Evolutionary conservation across 352 stramenopile species (phyloP).

Genomic region (Pythium aquatile): DNA sequence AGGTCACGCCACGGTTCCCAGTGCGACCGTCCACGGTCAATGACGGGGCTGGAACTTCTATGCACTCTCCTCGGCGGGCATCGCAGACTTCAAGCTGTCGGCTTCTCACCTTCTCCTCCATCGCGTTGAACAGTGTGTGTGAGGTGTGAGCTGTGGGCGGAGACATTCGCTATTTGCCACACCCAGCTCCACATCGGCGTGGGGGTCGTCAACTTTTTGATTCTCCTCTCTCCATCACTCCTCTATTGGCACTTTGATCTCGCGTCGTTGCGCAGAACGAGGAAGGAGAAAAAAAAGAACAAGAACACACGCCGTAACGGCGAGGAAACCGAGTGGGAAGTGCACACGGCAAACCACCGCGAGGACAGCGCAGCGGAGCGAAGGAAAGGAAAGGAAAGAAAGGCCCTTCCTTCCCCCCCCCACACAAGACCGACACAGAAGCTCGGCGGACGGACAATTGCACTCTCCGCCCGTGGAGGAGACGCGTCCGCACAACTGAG

Average conservation of each 20-base stretch:
- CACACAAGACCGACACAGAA: not conserved
- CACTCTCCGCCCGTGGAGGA: not conserved
- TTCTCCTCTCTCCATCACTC: not conserved
- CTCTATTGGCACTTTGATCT: not conserved
- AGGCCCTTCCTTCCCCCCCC: too few relatives aligned
- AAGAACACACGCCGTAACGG: conserved; percentile 32
- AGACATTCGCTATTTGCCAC: not conserved
- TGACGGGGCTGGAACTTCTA: conserved; percentile 7
- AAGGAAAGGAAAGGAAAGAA: not conserved
- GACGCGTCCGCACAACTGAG: not conserved
- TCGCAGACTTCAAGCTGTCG: conserved; percentile 24
- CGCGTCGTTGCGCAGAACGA: not conserved
- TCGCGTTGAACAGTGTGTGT: not conserved
- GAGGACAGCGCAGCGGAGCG: not conserved
- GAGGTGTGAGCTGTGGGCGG: not conserved
- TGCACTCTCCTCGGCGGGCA: conserved; percentile 5
- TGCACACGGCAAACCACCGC: too few relatives aligned
- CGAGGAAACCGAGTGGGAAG: conserved; percentile 4
- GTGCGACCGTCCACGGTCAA: not conserved
- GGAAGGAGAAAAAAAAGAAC: conserved; percentile 34
- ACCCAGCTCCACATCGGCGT: not conserved
- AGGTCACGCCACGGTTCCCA: not conserved
- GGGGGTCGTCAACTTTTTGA: not conserved
- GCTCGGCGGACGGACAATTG: not conserved
- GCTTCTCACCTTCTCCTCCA: not conserved